Conservation (phyloP, 768 basidiomycete genomes). For the Psilocybe sp. region DNA sequence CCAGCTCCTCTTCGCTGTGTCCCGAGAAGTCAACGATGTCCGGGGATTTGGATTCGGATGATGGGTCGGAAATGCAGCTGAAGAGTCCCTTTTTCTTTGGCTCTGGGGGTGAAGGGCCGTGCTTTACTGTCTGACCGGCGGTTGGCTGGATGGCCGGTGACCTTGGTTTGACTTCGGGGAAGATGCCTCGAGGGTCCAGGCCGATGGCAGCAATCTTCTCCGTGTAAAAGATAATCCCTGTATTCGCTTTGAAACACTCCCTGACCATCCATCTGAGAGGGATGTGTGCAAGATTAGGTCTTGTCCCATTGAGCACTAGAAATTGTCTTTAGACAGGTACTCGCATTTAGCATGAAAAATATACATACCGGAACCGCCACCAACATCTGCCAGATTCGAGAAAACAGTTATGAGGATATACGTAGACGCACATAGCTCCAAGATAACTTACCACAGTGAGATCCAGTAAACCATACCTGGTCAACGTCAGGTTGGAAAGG, state of each 20-base stretch:
- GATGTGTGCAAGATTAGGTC: slow-evolving; percentile 34
- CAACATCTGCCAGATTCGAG: slow-evolving; percentile 1
- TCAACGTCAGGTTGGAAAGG: slow-evolving; percentile 32
- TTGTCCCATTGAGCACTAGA: slow-evolving; percentile 23
- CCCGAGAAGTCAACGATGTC: background rate
- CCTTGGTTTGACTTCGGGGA: slow-evolving; percentile 15
- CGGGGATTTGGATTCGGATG: background rate
- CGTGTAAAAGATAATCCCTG: slow-evolving; percentile 43
- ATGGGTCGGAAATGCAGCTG: slow-evolving; percentile 1
- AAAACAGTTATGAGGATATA: background rate
- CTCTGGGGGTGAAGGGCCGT: background rate
- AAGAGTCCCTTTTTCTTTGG: background rate
- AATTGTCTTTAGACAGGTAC: background rate
- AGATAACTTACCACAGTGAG: slow-evolving; percentile 29
- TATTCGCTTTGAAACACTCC: slow-evolving; percentile 41
- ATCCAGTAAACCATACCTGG: slow-evolving; percentile 53
- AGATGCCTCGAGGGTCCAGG: slow-evolving; percentile 28
- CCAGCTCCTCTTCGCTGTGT: slow-evolving; percentile 9
- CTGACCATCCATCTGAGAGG: slow-evolving; percentile 56
- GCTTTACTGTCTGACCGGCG: background rate
- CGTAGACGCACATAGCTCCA: background rate
- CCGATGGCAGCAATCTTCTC: slow-evolving; percentile 29
- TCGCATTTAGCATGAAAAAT: background rate
- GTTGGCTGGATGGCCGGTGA: slow-evolving; percentile 2
- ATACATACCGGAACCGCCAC: slow-evolving; percentile 7